Evolutionary conservation across 2,329 filamentous ascomycete species (phyloP).

Genomic region (Macrophomina pseudophaseolina): DNA sequence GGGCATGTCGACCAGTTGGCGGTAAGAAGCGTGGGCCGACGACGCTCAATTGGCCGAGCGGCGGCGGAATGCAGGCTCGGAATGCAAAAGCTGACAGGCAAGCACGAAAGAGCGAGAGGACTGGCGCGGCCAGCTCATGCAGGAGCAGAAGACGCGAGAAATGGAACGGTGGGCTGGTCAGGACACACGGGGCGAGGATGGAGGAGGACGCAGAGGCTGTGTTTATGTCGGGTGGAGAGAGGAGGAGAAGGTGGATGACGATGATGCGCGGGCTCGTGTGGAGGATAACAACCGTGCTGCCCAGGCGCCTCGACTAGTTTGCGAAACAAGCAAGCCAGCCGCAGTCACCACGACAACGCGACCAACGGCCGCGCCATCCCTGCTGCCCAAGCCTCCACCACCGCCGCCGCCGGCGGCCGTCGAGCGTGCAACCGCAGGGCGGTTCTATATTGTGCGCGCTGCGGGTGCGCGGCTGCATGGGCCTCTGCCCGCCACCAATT

Average conservation of each 20-base stretch:
- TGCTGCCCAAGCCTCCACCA: background rate
- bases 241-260: constrained; percentile 31
- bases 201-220: constrained; percentile 18
- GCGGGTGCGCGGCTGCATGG: background rate
- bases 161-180: constrained; percentile 29
- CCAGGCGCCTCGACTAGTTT: constrained; percentile 22
- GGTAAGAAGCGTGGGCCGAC: constrained; percentile 30
- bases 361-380: constrained; percentile 15
- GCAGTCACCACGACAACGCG: constrained; percentile 33
- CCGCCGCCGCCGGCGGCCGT: background rate
- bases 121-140: constrained; percentile 27
- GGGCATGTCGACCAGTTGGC: constrained; percentile 41
- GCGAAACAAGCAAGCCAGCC: constrained; percentile 5
- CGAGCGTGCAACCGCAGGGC: background rate
- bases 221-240: constrained; percentile 20
- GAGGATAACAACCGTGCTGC: constrained; percentile 19
- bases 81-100: constrained; percentile 35
- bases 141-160: constrained; percentile 31
- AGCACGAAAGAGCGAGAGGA: constrained; percentile 34
- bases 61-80: constrained; percentile 39
- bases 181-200: constrained; percentile 32
- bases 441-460: background rate
- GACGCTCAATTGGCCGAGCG: constrained; percentile 32
- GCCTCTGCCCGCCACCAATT: background rate
- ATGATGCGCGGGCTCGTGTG: constrained; percentile 33